Percentiles rank a stretch among this genome's conserved stretches.
phyloP scores from a whole-genome alignment of 192 early-diverging fungal species.

The Chytriomyces sp. region DNA sequence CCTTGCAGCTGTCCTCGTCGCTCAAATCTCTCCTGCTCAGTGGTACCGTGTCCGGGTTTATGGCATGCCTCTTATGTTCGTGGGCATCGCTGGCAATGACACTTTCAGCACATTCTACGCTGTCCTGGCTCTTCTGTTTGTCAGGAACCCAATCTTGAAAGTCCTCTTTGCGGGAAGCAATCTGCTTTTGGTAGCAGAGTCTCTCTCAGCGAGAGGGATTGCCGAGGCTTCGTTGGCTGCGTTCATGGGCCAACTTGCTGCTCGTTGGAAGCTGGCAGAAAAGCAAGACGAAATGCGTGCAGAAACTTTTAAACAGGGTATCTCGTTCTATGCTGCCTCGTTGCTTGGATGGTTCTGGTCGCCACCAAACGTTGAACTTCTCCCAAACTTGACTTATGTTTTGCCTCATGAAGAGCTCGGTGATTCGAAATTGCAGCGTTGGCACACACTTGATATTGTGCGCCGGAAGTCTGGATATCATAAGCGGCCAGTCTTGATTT shows the following conservation, averaged over 20 bases:
- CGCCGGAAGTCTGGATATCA: conserved; percentile 13
- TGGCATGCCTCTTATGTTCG: background rate
- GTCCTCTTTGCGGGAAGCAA: no score
- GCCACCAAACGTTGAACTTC: background rate
- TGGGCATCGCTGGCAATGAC: conserved; percentile 1
- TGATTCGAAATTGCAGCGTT: background rate
- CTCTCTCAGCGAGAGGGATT: no score
- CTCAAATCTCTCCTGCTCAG: background rate
- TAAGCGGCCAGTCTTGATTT: conserved; percentile 30
- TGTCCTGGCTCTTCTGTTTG: background rate
- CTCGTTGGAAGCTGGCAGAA: no score
- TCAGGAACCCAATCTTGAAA: no score
- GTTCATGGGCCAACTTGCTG: no score
- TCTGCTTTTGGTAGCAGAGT: no score
- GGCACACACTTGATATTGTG: conserved; percentile 26
- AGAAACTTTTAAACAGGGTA: conserved; percentile 38
- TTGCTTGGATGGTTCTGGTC: conserved; percentile 22
- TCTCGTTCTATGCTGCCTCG: conserved; percentile 34
- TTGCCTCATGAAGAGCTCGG: background rate
- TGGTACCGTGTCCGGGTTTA: background rate
- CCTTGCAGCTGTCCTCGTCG: no score
- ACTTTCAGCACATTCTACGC: background rate
- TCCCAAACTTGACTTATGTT: background rate
- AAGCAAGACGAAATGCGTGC: no score
- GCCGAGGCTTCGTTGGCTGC: no score